These are phyloP conservation scores for Coriaria nepalensis DNA, from an alignment of 306 rosid species.

Conservation along the genomic window DNA sequence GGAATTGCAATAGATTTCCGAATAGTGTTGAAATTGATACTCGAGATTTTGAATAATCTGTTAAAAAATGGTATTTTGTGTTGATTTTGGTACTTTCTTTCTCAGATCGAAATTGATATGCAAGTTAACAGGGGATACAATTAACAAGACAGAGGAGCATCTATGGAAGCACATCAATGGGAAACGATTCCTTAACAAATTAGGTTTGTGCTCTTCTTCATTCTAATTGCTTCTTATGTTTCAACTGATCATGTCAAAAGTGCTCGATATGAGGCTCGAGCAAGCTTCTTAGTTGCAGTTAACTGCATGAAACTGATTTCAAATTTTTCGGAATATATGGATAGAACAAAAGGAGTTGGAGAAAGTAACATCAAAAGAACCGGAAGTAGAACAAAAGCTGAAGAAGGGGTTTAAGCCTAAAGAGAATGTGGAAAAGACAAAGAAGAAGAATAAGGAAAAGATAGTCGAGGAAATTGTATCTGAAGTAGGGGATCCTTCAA, in stretches of 20 bases:
- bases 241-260: too few relatives aligned
- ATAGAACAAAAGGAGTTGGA: conserved; percentile 58
- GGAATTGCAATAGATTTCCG: too few relatives aligned
- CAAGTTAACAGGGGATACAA: conserved; percentile 64
- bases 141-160: conserved; percentile 91
- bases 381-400: conserved; percentile 26
- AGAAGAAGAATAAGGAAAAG: conserved; percentile 22
- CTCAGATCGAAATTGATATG: conserved; percentile 73
- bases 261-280: too few relatives aligned
- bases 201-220: conserved; percentile 39
- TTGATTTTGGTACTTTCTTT: neutral
- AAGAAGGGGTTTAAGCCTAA: conserved; percentile 13
- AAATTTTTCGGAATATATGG: conserved; percentile 1
- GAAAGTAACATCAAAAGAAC: conserved; percentile 23
- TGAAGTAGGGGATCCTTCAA: conserved; percentile 28
- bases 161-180: conserved; percentile 96
- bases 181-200: conserved; percentile 73
- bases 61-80: too few relatives aligned
- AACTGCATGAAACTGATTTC: neutral
- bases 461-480: conserved; percentile 34
- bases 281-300: neutral
- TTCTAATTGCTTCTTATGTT: conserved; percentile 7
- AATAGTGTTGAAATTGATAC: too few relatives aligned
- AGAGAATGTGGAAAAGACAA: conserved; percentile 30
- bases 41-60: too few relatives aligned